Evolutionary conservation across 768 basidiomycete species (phyloP).

Genomic region (Leccinum arenicola): DNA sequence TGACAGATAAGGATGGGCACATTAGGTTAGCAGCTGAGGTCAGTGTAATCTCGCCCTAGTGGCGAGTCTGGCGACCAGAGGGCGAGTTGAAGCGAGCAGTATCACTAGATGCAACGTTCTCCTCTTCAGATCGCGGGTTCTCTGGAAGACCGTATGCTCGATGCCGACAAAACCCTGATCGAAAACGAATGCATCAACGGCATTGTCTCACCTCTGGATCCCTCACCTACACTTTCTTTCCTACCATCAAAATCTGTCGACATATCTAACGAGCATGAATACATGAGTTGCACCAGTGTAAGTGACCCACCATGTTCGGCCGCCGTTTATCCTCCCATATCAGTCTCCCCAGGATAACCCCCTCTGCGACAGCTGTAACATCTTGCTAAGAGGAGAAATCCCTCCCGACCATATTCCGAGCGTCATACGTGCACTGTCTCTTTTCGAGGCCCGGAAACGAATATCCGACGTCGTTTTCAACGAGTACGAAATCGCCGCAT

Average conservation of each 20-base stretch:
- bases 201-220: neutral
- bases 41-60: neutral
- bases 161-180: neutral
- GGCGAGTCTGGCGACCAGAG: neutral
- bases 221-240: neutral
- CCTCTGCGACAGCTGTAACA: conserved; percentile 14
- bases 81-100: conserved; percentile 1
- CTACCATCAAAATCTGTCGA: neutral
- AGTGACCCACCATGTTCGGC: neutral
- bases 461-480: neutral
- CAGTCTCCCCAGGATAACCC: conserved; percentile 8
- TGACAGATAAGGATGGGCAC: neutral
- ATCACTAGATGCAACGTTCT: neutral
- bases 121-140: neutral
- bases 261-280: conserved; percentile 6
- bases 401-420: conserved; percentile 21
- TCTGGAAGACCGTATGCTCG: neutral
- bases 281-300: conserved; percentile 11
- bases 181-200: neutral
- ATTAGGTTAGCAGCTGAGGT: conserved; percentile 5
- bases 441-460: conserved; percentile 17
- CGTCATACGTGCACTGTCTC: conserved; percentile 19
- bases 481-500: conserved; percentile 15
- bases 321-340: neutral
- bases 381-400: conserved; percentile 14